A percentile compares a stretch with the other conserved stretches of the same genome.
phyloP scores from a whole-genome alignment of 768 basidiomycete species.

The Leucocoprinus sp. region DNA sequence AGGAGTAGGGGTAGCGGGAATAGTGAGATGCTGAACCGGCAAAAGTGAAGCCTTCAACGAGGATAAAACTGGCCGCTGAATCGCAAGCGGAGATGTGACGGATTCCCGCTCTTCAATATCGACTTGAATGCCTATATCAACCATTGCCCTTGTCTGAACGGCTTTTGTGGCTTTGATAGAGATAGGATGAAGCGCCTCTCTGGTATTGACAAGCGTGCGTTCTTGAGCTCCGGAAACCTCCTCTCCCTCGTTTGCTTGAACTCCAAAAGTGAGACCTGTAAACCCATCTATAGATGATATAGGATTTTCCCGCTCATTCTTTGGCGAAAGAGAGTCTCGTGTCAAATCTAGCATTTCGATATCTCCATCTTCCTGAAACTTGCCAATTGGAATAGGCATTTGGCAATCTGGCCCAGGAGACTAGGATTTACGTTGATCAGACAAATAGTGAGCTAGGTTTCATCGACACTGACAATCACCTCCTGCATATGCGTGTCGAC shows the following conservation, averaged over 20 bases:
- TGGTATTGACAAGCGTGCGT: neutral
- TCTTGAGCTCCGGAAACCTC: neutral
- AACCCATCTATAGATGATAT: neutral
- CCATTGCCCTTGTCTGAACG: neutral
- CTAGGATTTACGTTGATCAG: neutral
- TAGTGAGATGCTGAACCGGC: neutral
- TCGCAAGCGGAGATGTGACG: neutral
- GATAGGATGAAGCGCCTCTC: neutral
- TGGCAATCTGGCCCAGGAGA: neutral
- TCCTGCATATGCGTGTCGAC: constrained; percentile 24
- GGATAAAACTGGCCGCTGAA: neutral
- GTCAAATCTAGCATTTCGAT: constrained; percentile 38
- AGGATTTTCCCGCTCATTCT: neutral
- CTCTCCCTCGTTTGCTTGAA: neutral
- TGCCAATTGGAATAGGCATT: neutral
- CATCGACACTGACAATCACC: neutral
- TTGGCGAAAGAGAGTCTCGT: constrained; percentile 14
- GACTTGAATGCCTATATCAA: constrained; percentile 7
- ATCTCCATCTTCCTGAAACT: constrained; percentile 16
- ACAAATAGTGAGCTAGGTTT: neutral
- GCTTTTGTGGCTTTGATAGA: neutral
- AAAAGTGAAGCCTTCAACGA: neutral
- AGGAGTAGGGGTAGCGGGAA: neutral
- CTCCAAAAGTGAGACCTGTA: neutral
- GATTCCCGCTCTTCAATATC: neutral